Base-by-base conservation (phyloP, 306 rosid genomes). In the Lupinus albus region DNA sequence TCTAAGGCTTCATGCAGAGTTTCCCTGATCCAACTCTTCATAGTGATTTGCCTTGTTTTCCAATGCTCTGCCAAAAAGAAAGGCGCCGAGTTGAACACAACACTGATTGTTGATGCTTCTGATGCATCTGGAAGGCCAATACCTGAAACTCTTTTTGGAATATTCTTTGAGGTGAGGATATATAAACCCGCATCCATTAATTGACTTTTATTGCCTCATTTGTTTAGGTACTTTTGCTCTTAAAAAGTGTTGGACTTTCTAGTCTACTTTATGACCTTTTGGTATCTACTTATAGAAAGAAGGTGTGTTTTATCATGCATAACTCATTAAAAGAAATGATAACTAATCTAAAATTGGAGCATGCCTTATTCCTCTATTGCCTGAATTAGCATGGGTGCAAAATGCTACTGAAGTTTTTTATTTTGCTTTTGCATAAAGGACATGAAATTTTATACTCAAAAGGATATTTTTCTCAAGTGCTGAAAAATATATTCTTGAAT, bases 131-230 rank as follows among this genome's bases (percentile, higher is more conserved):
- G 75, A 35, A 81, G 63, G 54, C 80, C 25, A 25, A 88, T 91
- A 32, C 80, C 96, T 0, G 74, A 87, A 0, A 88, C 95, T 10
- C 84, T 88, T 54, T 91, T 88, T 47, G 97, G 97, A 55, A 38
- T 83, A 67, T 91, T 91, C 83, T 91, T 91, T 64, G 97, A 91
- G 97, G 97, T 91, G 49, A 10, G 57, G 50, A 64, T 28, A 36
- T 6, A 39, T 8, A 60, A 75, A 39, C 67, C 25, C 48, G 68
- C 16, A 54, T 58, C 30, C 20, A 55, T 33, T 14, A 38, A 16
- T 71, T 71, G 64, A 45, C 21, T 6, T 17, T 46, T 45, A 32
- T 16, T 35, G 30, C 30, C 30, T 13, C 62, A 32, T 68, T 12
- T 67, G n/a, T 20, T 11, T 20, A 36, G 17, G 35, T 28, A 33